phyloP scores from a whole-genome alignment of 2,329 filamentous ascomycete species.

The Pseudocercospora fuligena region DNA sequence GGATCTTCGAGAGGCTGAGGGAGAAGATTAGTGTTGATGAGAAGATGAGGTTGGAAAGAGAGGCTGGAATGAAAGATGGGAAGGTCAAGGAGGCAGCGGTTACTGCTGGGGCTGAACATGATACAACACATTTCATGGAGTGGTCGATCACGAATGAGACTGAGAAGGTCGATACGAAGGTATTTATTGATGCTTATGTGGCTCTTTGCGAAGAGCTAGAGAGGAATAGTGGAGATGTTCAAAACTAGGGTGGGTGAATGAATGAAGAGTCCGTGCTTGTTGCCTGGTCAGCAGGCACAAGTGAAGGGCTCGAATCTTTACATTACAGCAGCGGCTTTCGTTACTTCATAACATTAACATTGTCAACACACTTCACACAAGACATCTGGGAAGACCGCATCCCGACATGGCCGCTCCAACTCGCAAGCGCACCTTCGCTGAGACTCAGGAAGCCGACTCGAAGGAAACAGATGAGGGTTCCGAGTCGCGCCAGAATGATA shows the following conservation, averaged over 20 bases:
- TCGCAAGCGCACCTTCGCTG: too few relatives aligned
- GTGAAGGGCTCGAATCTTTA: too few relatives aligned
- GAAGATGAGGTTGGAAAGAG: conserved; percentile 6
- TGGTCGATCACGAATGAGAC: conserved; percentile 30
- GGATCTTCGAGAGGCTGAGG: conserved; percentile 27
- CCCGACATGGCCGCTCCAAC: too few relatives aligned
- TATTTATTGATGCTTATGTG: conserved; percentile 32
- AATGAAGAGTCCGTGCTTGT: not conserved
- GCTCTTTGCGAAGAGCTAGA: conserved; percentile 29
- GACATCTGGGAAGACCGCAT: too few relatives aligned
- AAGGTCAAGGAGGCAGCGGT: not conserved
- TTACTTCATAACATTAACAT: too few relatives aligned
- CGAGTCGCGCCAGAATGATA: too few relatives aligned
- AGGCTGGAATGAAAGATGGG: not conserved
- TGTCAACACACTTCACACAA: too few relatives aligned
- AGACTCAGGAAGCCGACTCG: too few relatives aligned
- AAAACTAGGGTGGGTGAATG: too few relatives aligned
- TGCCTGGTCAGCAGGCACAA: not conserved
- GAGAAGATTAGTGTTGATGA: conserved; percentile 26
- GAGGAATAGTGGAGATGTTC: not conserved
- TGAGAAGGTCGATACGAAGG: conserved; percentile 22
- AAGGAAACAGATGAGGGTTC: too few relatives aligned
- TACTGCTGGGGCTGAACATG: not conserved
- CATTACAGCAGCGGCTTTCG: too few relatives aligned
- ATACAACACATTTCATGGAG: conserved; percentile 24